phyloP scores from a whole-genome alignment of 352 stramenopile genomes.

The Phytophthora niederhauseri region DNA sequence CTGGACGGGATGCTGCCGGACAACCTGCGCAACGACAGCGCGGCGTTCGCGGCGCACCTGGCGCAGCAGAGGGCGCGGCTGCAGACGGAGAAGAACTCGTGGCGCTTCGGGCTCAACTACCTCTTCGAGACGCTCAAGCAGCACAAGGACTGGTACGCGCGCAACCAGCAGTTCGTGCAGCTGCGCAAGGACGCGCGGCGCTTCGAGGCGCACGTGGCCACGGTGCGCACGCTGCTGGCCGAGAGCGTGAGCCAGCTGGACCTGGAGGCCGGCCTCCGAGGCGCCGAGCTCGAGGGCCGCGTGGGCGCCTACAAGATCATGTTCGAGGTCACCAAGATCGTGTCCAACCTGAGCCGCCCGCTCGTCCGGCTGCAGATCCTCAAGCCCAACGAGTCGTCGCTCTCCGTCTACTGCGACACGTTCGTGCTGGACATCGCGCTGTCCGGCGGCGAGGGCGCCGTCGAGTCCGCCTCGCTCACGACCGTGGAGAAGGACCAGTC shows the following conservation, averaged over 20 bases:
- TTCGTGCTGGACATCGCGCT: slow-evolving; percentile 90
- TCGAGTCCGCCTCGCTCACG: slow-evolving; percentile 83
- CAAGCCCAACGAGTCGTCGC: slow-evolving; percentile 84
- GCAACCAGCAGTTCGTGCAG: slow-evolving; percentile 91
- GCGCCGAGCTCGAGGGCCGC: slow-evolving; percentile 82
- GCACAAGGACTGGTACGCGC: slow-evolving; percentile 89
- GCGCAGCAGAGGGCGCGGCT: slow-evolving; percentile 75
- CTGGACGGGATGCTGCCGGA: slow-evolving; percentile 88
- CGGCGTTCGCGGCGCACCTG: slow-evolving; percentile 77
- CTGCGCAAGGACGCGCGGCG: slow-evolving; percentile 84
- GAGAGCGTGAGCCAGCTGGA: slow-evolving; percentile 87
- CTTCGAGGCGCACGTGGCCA: slow-evolving; percentile 76
- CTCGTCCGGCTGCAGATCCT: slow-evolving; percentile 89
- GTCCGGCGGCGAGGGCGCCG: slow-evolving; percentile 63
- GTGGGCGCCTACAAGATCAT: slow-evolving; percentile 90
- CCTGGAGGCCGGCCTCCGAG: slow-evolving; percentile 80
- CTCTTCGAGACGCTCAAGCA: slow-evolving; percentile 90
- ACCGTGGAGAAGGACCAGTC: slow-evolving; percentile 88
- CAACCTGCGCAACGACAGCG: slow-evolving; percentile 79
- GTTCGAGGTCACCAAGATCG: slow-evolving; percentile 91
- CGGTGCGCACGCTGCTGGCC: slow-evolving; percentile 71
- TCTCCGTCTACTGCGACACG: slow-evolving; percentile 90
- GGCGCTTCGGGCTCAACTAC: slow-evolving; percentile 90
- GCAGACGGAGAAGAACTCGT: slow-evolving; percentile 87
- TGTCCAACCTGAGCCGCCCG: slow-evolving; percentile 82